These are phyloP conservation scores for Quillaja saponaria DNA, from an alignment of 306 rosid genomes.

Conservation along the genomic window DNA sequence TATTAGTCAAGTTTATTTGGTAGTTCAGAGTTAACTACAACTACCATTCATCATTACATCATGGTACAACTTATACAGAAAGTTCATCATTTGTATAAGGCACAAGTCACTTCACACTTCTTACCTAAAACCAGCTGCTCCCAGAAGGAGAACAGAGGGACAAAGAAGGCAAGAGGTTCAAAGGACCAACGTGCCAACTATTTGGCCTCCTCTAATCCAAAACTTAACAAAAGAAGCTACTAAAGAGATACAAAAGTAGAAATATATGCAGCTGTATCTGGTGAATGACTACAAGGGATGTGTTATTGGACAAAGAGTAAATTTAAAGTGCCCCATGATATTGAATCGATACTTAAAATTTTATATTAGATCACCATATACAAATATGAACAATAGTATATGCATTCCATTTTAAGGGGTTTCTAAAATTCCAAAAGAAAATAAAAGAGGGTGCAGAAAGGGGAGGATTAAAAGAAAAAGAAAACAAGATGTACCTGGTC, in stretches of 20 bases:
- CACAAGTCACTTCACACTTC: slow-evolving; percentile 21
- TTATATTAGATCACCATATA: slow-evolving; percentile 20
- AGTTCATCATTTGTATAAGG: slow-evolving; percentile 15
- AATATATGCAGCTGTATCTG: slow-evolving; percentile 11
- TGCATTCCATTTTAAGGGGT: slow-evolving; percentile 1
- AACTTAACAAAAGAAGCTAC: slow-evolving; percentile 31
- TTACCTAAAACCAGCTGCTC: slow-evolving; percentile 19
- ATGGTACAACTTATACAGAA: slow-evolving; percentile 19
- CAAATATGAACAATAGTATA: background rate
- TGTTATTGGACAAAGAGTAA: slow-evolving; percentile 15
- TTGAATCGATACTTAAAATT: slow-evolving; percentile 20
- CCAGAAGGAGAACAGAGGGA: slow-evolving; percentile 22
- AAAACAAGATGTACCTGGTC: slow-evolving; percentile 47
- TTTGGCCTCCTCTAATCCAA: background rate
- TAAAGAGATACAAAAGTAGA: slow-evolving; percentile 16
- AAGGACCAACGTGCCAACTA: background rate
- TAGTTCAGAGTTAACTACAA: background rate
- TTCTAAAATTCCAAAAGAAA: background rate
- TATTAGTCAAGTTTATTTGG: background rate
- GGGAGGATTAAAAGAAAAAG: background rate
- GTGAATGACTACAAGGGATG: slow-evolving; percentile 16
- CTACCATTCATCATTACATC: slow-evolving; percentile 18
- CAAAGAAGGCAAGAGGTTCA: slow-evolving; percentile 3
- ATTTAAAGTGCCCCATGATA: slow-evolving; percentile 13
- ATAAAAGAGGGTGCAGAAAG: no score